A percentile compares a stretch with the other conserved stretches of the same genome.
phyloP scores from a whole-genome alignment of 331 rosid species.

The Saraca asoca region DNA sequence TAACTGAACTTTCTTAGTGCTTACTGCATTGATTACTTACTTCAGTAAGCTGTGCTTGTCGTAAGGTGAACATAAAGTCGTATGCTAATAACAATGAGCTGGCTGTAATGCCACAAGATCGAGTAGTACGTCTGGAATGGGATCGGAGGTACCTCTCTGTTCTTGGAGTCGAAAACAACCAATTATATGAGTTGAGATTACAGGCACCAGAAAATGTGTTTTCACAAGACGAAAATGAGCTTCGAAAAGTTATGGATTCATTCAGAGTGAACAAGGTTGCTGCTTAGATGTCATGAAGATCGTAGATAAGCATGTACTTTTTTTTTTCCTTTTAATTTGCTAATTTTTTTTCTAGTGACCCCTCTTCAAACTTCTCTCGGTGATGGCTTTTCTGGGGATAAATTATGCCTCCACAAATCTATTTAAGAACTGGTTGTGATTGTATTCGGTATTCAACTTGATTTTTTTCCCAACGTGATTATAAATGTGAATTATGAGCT shows the following conservation, averaged over 20 bases:
- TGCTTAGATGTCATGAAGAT: constrained; percentile 26
- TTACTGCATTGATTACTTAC: background rate
- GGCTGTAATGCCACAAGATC: constrained; percentile 91
- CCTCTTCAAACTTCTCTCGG: background rate
- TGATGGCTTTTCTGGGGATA: too few relatives aligned
- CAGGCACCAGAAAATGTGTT: constrained; percentile 88
- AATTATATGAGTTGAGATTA: constrained; percentile 84
- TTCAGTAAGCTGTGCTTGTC: constrained; percentile 31
- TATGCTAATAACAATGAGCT: constrained; percentile 88
- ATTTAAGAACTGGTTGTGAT: too few relatives aligned
- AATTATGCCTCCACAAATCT: too few relatives aligned
- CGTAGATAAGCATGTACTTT: constrained; percentile 1
- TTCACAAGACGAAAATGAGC: constrained; percentile 68
- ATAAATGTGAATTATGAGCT: too few relatives aligned
- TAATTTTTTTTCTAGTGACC: background rate
- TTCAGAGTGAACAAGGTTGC: constrained; percentile 77
- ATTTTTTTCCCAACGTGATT: too few relatives aligned
- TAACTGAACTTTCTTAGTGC: background rate
- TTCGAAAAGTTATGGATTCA: constrained; percentile 83
- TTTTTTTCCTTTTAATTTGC: background rate
- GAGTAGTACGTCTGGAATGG: constrained; percentile 87
- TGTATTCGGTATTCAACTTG: too few relatives aligned
- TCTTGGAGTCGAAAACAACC: constrained; percentile 90
- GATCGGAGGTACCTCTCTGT: constrained; percentile 84
- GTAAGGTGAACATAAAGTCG: constrained; percentile 87